Evolutionary conservation across 768 basidiomycete genomes (phyloP).

Genomic region (Rhodotorula kratochvilovae): DNA sequence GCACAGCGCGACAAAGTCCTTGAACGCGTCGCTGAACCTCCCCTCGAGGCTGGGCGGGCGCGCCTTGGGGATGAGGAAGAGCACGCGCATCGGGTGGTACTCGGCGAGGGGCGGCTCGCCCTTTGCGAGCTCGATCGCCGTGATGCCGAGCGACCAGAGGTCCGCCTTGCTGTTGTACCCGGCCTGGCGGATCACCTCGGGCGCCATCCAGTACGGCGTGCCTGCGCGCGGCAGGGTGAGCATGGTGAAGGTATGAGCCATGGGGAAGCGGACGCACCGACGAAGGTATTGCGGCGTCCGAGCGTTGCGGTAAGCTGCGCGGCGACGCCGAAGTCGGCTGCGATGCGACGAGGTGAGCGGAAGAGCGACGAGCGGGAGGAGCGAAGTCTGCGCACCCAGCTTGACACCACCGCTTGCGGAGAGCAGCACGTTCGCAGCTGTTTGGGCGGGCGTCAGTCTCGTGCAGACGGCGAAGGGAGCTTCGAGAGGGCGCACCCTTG

Average conservation of each 20-base stretch:
- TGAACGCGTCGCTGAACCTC: constrained; percentile 75
- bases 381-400: constrained; percentile 53
- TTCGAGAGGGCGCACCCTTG: constrained; percentile 53
- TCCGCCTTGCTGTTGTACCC: constrained; percentile 95
- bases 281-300: constrained; percentile 83
- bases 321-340: constrained; percentile 95
- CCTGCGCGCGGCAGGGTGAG: constrained; percentile 44
- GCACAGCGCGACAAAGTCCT: constrained; percentile 85
- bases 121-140: constrained; percentile 87
- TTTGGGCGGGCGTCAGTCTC: not conserved
- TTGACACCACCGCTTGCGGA: constrained; percentile 90
- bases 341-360: not conserved
- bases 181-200: constrained; percentile 93
- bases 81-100: constrained; percentile 96
- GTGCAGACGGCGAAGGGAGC: too few relatives aligned
- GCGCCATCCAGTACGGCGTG: constrained; percentile 97
- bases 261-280: constrained; percentile 61
- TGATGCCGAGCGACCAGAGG: constrained; percentile 97
- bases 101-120: constrained; percentile 95
- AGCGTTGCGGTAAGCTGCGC: constrained; percentile 75
- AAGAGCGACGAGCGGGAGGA: not conserved
- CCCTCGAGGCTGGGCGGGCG: constrained; percentile 88
- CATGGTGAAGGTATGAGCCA: constrained; percentile 65
- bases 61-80: constrained; percentile 96
- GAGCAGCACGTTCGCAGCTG: constrained; percentile 84